Conservation (phyloP, 257 asterid species). For the Plantago ovata region DNA sequence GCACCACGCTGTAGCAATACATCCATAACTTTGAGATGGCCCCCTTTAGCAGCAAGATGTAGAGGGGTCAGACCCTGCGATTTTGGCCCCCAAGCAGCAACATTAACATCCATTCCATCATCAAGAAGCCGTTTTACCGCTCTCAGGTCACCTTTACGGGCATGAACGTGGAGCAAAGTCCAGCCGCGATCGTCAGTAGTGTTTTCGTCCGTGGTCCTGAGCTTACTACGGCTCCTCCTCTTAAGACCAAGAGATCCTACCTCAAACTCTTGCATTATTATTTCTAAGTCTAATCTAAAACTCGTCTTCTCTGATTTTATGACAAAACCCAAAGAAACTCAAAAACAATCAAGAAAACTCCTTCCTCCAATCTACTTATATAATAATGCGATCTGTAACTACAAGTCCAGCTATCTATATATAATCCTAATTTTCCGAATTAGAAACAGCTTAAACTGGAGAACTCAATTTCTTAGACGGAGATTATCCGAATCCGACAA, state of each 20-base stretch:
- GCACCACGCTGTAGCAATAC: constrained; percentile 89
- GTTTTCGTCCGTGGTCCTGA: constrained; percentile 1
- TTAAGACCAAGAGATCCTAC: neutral
- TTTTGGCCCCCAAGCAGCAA: constrained; percentile 90
- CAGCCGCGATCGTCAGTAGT: constrained; percentile 19
- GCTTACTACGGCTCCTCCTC: constrained; percentile 12
- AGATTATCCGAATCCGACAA: too few species aligned
- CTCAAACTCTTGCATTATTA: constrained; percentile 14
- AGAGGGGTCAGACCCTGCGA: constrained; percentile 90
- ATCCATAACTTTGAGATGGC: constrained; percentile 88
- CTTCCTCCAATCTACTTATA: too few species aligned
- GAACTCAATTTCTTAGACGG: too few species aligned
- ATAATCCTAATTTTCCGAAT: too few species aligned
- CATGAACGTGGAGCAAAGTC: constrained; percentile 19
- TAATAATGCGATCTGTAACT: too few species aligned
- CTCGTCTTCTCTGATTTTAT: too few species aligned
- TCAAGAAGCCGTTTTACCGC: constrained; percentile 71
- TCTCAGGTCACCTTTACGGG: constrained; percentile 19
- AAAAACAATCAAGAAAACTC: too few species aligned
- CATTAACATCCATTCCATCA: constrained; percentile 86
- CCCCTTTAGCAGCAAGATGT: constrained; percentile 98
- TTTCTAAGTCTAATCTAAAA: too few species aligned
- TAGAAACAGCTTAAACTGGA: too few species aligned
- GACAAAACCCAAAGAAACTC: too few species aligned
- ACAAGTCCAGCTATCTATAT: too few species aligned